Evolutionary conservation across 2,329 filamentous ascomycete genomes (phyloP).

Genomic region (Pyrenophora seminiperda): DNA sequence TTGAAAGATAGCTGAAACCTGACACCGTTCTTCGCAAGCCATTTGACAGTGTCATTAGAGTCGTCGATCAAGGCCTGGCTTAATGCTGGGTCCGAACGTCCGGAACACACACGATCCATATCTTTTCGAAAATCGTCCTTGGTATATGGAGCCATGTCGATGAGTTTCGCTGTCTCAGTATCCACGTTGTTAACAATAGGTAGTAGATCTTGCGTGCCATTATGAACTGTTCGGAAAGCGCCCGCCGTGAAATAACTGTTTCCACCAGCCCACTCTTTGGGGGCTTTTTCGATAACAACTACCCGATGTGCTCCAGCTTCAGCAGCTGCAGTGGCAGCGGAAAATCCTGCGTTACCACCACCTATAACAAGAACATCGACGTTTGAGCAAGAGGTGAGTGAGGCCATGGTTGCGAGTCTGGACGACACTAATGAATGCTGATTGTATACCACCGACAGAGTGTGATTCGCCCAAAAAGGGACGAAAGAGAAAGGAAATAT

Average conservation of each 20-base stretch:
- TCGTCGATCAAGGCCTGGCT: slow-evolving; percentile 58
- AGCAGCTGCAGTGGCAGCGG: slow-evolving; percentile 62
- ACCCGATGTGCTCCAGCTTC: slow-evolving; percentile 54
- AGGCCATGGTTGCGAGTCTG: not conserved
- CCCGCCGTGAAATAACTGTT: slow-evolving; percentile 71
- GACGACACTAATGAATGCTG: too few species aligned
- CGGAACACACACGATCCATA: slow-evolving; percentile 61
- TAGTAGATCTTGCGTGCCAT: slow-evolving; percentile 62
- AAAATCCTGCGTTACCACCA: slow-evolving; percentile 68
- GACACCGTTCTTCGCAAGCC: slow-evolving; percentile 61
- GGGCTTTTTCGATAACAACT: slow-evolving; percentile 65
- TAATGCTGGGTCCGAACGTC: slow-evolving; percentile 59
- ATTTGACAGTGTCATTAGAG: slow-evolving; percentile 58
- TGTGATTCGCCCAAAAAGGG: too few species aligned
- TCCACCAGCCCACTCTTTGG: slow-evolving; percentile 64
- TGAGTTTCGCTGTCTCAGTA: slow-evolving; percentile 52
- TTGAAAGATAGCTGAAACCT: slow-evolving; percentile 67
- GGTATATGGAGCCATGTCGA: slow-evolving; percentile 65
- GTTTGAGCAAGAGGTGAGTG: not conserved
- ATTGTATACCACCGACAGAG: too few species aligned
- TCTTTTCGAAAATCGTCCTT: slow-evolving; percentile 60
- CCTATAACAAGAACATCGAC: slow-evolving; percentile 61
- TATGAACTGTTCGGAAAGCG: slow-evolving; percentile 63
- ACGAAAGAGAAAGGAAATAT: too few species aligned
- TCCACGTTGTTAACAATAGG: slow-evolving; percentile 65